Evolutionary conservation across 768 basidiomycete species (phyloP), one percentile per base, ranked within the genome.

Genomic region (Rhodocollybia butyracea): DNA sequence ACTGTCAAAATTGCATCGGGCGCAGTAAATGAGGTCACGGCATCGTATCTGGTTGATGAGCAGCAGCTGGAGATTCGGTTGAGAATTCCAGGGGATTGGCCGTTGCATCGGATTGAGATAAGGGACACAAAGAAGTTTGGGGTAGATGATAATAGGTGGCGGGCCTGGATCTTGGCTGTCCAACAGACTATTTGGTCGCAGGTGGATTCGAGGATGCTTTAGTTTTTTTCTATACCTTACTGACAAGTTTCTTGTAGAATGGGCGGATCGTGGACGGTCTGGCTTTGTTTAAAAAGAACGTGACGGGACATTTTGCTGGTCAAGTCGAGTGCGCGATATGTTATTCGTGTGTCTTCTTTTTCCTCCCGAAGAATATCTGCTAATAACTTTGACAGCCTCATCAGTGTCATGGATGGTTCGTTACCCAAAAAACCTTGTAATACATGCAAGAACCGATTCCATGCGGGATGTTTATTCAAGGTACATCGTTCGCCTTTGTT

Each of bases 281-380:
- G 19, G 79, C 81, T 5, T 73, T 96, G 56, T 98, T 98, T 81
- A 95, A 94, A 72, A 92, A 89, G 71, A 98, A 98, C 65, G 94
- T 95, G 41, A 78, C 84, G 0, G 78, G 91, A 19, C 93, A 98
- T 68, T 99, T 98, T 64, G 92, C 96, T 60, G 96, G 96, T 5
- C 89, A 94, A 67, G 90, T 91, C 2, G 94, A 96, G 62, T 99
- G 97, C 69, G 92, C 96, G 1, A 98, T 99, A 57, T 96, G 94
- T 64, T 96, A 95, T 68, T 92, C 91, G 88, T 94, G 63, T 65
- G 88, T 67, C 54, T 8, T 53, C 39, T 0, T 26, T 10, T 15
- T 46, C 19, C 34, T 22, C 26, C 13, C 31, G 30, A 19, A 17
- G 10, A 5, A 50, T 15, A 5, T 29, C 46, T 46, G 21, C 50